These are phyloP conservation scores for Dentipellis fragilis DNA, from an alignment of 768 basidiomycete genomes.

Conservation along the genomic window DNA sequence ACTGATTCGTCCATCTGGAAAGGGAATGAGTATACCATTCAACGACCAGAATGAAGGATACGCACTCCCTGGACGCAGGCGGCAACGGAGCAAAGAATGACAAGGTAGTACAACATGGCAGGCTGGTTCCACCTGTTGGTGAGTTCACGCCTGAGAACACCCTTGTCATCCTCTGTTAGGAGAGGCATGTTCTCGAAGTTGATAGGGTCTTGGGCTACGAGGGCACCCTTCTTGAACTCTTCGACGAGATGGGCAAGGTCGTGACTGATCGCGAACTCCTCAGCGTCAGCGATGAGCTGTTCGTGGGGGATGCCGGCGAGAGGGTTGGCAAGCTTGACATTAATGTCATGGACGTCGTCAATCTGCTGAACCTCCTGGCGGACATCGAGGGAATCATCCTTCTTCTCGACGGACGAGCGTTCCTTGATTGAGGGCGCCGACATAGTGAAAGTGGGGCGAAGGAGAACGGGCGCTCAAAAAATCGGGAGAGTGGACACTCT, in stretches of 20 bases:
- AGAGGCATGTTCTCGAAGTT: conserved; percentile 30
- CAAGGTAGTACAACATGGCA: conserved; percentile 34
- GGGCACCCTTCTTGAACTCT: conserved; percentile 56
- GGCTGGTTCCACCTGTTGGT: conserved; percentile 43
- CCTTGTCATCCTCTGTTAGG: conserved; percentile 35
- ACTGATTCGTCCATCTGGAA: conserved; percentile 41
- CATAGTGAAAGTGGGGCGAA: not conserved
- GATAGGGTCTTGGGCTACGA: conserved; percentile 59
- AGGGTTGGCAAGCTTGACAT: conserved; percentile 46
- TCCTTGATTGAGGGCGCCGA: not conserved
- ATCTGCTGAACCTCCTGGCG: conserved; percentile 15
- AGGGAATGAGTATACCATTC: conserved; percentile 6
- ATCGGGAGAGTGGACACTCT: not conserved
- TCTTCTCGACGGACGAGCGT: not conserved
- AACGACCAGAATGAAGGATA: conserved; percentile 7
- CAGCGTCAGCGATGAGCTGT: conserved; percentile 49
- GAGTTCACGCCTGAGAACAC: conserved; percentile 32
- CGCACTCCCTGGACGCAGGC: conserved; percentile 67
- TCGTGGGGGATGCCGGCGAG: conserved; percentile 49
- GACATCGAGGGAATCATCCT: conserved; percentile 5
- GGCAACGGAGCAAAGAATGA: conserved; percentile 55
- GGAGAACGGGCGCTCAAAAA: not conserved
- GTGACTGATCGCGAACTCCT: conserved; percentile 42
- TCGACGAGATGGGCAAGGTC: conserved; percentile 27
- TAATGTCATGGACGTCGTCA: conserved; percentile 30